A percentile compares a stretch with the other conserved stretches of the same genome.
phyloP scores from a whole-genome alignment of 2,329 filamentous ascomycete species.

The Xylariales sp. region DNA sequence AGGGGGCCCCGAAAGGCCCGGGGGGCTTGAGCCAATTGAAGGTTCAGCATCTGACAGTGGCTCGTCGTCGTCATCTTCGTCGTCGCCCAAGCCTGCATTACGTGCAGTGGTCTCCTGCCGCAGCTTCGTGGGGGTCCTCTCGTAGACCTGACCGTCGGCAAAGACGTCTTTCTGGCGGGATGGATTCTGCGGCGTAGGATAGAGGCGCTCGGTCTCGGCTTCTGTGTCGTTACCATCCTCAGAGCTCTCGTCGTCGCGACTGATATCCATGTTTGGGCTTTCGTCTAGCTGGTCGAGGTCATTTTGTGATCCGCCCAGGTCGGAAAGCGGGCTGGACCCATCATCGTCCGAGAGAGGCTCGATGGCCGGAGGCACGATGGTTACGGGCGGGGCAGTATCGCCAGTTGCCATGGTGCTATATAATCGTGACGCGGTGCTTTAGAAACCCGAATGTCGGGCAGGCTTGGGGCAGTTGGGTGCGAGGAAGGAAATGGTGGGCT shows the following conservation, averaged over 20 bases:
- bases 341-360: slow-evolving; percentile 50
- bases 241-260: slow-evolving; percentile 19
- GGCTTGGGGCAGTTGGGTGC: no score
- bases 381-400: slow-evolving; percentile 43
- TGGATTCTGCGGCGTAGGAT: slow-evolving; percentile 71
- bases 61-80: slow-evolving; percentile 33
- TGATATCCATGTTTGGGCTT: slow-evolving; percentile 10
- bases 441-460: no score
- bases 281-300: slow-evolving; percentile 57
- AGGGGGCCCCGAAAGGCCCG: slow-evolving; percentile 7
- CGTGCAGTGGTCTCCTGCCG: slow-evolving; percentile 33
- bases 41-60: slow-evolving; percentile 24
- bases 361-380: slow-evolving; percentile 43
- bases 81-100: slow-evolving; percentile 19
- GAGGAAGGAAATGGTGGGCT: no score
- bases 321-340: slow-evolving; percentile 88
- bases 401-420: slow-evolving; percentile 44
- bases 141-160: slow-evolving; percentile 50
- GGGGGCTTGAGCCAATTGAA: slow-evolving; percentile 28
- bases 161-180: slow-evolving; percentile 58
- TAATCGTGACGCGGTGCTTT: no score
- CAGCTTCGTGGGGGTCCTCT: slow-evolving; percentile 74
- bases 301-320: slow-evolving; percentile 76
- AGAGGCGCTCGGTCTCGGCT: slow-evolving; percentile 90
- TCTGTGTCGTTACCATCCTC: slow-evolving; percentile 66